Evolutionary conservation across 2,329 filamentous ascomycete species (phyloP), one percentile per base, ranked within the genome.

Genomic region (Mycosphaerelloides madeirae): DNA sequence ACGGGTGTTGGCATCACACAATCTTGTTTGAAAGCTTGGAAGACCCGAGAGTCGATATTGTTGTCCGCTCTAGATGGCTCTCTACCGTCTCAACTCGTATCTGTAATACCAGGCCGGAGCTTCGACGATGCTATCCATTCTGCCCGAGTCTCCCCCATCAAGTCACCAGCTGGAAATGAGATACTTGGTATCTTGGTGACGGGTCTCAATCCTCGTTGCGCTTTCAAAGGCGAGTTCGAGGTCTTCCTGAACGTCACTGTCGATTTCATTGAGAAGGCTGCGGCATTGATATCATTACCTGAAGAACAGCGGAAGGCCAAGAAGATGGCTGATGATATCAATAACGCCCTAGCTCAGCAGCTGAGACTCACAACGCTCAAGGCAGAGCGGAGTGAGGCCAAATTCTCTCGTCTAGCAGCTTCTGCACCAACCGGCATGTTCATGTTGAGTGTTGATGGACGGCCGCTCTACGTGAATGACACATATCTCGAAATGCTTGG

Each of bases 391-490:
- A 64, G 59, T 6, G 68, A 70, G 34, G 59, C 65, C 3, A 59
- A 62, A 16, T 70, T 72, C 35, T 60, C 65, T 14, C 55, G 65
- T 3, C 66, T 71, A 51, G 67, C 68, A 3, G 62, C 65, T 31
- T 54, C 63, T 5, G 57, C 65, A 5, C 66, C 68, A 3, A 59
- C 69, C 3, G 68, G 63, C 2, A 72, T 72, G 40, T 71, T 56
- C 39, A 42, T 58, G 29, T 58, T 67, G 29, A 58, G 61, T 14
- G 44, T 58, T 4, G 42, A 57, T 14, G 68, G 69, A 2, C 53
- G 50, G 7, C 64, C 65, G 12, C 56, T 65, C 0, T 69, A 71
- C 46, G 57, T 65, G 6, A 72, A 72, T 38, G 60, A 70, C 35
- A 56, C 61, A 3, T 72, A 68, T 58, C 62, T 59, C 20, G 61